Percentiles rank a stretch among this genome's conserved stretches.
Conservation (phyloP, 192 early-diverging fungal species). For the Chytriomyces sp. region DNA sequence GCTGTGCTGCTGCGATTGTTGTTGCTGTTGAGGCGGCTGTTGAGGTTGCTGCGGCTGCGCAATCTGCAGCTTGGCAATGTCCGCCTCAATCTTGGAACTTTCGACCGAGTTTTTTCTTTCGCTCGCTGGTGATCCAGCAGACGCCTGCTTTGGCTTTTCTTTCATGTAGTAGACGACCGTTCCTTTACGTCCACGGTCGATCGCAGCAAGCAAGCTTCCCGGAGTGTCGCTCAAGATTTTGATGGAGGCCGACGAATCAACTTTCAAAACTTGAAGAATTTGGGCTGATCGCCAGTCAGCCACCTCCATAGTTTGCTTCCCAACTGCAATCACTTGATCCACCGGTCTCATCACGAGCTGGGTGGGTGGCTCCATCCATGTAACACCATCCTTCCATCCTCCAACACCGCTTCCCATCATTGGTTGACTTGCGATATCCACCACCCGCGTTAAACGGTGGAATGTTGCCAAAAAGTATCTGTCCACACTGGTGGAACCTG, state of each 20-base stretch:
- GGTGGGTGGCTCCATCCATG: constrained; percentile 55
- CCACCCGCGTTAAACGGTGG: constrained; percentile 55
- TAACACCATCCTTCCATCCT: constrained; percentile 62
- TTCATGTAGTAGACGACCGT: constrained; percentile 45
- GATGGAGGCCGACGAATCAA: constrained; percentile 39
- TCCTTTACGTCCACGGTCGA: constrained; percentile 51
- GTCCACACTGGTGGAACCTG: constrained; percentile 30
- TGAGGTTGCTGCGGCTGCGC: not conserved
- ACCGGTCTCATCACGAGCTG: constrained; percentile 54
- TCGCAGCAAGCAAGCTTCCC: constrained; percentile 38
- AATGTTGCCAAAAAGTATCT: constrained; percentile 63
- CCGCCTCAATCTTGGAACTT: not conserved
- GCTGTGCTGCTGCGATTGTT: not conserved
- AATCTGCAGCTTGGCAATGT: constrained; percentile 7
- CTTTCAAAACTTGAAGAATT: constrained; percentile 45
- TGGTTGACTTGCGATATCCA: constrained; percentile 52
- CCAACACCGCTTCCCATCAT: constrained; percentile 64
- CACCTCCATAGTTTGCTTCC: constrained; percentile 51
- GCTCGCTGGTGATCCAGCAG: not conserved
- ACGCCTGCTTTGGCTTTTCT: constrained; percentile 37
- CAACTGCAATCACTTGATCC: constrained; percentile 53
- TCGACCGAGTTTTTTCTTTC: too few relatives aligned
- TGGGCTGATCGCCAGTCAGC: constrained; percentile 58
- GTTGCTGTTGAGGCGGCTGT: not conserved
- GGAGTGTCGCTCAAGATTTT: constrained; percentile 35